These are phyloP conservation scores for Talaromyces sp. DNA, from an alignment of 2,329 filamentous ascomycete species.

Conservation along the genomic window DNA sequence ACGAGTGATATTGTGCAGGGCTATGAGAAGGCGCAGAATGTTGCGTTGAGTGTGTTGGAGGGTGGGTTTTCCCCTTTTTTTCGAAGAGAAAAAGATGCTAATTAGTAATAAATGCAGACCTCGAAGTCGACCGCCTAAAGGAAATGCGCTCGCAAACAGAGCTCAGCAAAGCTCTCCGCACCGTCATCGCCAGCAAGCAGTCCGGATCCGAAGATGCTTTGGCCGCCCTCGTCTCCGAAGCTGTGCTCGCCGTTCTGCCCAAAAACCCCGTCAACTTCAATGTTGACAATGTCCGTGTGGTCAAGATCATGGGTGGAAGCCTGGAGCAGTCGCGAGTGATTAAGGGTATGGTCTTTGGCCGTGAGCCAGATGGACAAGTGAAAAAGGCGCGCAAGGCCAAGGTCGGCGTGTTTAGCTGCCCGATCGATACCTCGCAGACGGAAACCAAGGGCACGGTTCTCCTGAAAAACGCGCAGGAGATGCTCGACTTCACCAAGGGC, in stretches of 20 bases:
- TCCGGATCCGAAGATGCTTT: conserved; percentile 87
- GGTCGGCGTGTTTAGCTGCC: conserved; percentile 94
- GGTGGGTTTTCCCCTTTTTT: conserved; percentile 37
- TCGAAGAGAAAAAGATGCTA: background rate
- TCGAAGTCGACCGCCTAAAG: conserved; percentile 84
- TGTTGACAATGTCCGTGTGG: conserved; percentile 96
- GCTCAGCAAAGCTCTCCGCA: conserved; percentile 90
- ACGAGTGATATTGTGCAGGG: conserved; percentile 95
- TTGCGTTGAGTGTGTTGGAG: conserved; percentile 79
- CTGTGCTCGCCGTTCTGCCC: conserved; percentile 78
- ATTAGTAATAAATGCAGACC: conserved; percentile 43
- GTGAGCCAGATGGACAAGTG: conserved; percentile 84
- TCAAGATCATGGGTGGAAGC: conserved; percentile 98
- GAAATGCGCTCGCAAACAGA: conserved; percentile 76
- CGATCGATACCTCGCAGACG: conserved; percentile 91
- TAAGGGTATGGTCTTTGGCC: conserved; percentile 96
- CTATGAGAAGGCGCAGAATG: conserved; percentile 90
- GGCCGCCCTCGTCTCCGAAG: conserved; percentile 79
- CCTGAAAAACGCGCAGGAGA: conserved; percentile 95
- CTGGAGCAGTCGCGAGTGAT: conserved; percentile 91
- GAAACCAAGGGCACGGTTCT: conserved; percentile 98
- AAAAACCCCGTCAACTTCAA: conserved; percentile 97
- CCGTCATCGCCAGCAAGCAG: conserved; percentile 95
- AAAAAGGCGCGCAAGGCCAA: conserved; percentile 92
- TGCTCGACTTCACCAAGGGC: conserved; percentile 96